A percentile compares a stretch with the other conserved stretches of the same genome.
These are phyloP conservation scores for Globisporangium abappressorium DNA, from an alignment of 352 stramenopile species.

Conservation along the genomic window DNA sequence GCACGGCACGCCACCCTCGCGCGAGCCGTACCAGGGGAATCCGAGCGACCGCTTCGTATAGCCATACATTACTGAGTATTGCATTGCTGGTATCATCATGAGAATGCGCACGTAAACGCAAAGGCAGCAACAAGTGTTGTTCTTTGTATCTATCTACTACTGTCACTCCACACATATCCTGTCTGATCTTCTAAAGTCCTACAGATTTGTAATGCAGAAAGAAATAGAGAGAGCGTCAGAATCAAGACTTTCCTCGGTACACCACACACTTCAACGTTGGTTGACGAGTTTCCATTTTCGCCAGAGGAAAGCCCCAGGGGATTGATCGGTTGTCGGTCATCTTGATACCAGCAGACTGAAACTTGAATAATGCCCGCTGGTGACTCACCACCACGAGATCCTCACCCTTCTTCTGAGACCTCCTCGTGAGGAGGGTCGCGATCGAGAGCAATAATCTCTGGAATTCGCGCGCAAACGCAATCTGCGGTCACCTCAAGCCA, in stretches of 20 bases:
- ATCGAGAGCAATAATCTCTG: too few relatives aligned
- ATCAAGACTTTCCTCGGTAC: not conserved
- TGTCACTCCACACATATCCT: not conserved
- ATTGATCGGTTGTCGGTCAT: too few relatives aligned
- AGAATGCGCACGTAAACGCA: not conserved
- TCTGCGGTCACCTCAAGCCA: not conserved
- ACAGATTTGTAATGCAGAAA: not conserved
- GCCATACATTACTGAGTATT: not conserved
- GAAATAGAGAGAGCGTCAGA: not conserved
- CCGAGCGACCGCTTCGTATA: constrained; percentile 15
- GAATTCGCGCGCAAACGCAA: not conserved
- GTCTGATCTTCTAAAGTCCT: not conserved
- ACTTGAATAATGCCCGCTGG: too few relatives aligned
- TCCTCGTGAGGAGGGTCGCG: too few relatives aligned
- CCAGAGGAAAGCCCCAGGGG: not conserved
- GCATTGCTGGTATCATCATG: not conserved
- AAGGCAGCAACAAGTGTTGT: not conserved
- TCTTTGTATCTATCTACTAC: not conserved
- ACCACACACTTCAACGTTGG: not conserved
- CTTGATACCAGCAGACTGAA: too few relatives aligned
- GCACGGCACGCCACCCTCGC: constrained; percentile 6
- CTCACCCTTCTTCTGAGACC: too few relatives aligned
- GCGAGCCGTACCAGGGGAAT: constrained; percentile 9
- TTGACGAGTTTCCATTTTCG: not conserved
- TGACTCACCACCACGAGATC: too few relatives aligned